Evolutionary conservation across 2,329 filamentous ascomycete genomes (phyloP), one percentile per base, ranked within the genome.

Genomic region (Simplicillium aogashimaense): DNA sequence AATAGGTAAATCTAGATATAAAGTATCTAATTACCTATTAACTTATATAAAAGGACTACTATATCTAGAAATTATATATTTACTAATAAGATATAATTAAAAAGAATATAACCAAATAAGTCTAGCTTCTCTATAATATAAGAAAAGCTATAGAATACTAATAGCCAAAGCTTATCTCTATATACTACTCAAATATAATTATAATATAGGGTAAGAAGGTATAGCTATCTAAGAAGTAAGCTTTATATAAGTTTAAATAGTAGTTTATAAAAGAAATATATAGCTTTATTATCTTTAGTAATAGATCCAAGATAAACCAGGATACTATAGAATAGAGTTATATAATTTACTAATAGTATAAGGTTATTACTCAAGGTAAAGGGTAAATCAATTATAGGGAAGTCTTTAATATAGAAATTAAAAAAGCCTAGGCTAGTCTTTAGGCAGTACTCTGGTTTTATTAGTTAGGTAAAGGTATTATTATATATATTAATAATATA

Each of bases 391-490:
- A 34, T 15, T 32, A 31, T 15, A 17, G 20, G 4, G 35, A 41
- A 35, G 39, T 41, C 11, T 41, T 41, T 30, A 30, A 41, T 35
- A 35, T 35, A 11, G 35, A 41, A 18, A 33, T 37, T 29, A 41
- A 20, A 15, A 33, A 34, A n/a, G 34, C 34, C 14, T n/a, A 36
- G 12, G 29, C 29, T 6, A 31, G 35, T 18, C 35, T 42, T 20
- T 9, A 30, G 8, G 30, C 34, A 12, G 35, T 29, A 7, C 16
- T 41, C 10, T 10, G 7, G 11, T 16, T 28, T 10, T 29, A 31
- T 11, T 28, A 28, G 16, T 35, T 7, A 37, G 15, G 15, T 15
- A 28, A 36, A 34, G 18, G 13, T 12, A 16, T 42, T 13, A 42
- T 31, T 5, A 29, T 41, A 17, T 42, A 30, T 12, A 38, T 42